Conservation (phyloP, 306 rosid genomes). For the Morella rubra region DNA sequence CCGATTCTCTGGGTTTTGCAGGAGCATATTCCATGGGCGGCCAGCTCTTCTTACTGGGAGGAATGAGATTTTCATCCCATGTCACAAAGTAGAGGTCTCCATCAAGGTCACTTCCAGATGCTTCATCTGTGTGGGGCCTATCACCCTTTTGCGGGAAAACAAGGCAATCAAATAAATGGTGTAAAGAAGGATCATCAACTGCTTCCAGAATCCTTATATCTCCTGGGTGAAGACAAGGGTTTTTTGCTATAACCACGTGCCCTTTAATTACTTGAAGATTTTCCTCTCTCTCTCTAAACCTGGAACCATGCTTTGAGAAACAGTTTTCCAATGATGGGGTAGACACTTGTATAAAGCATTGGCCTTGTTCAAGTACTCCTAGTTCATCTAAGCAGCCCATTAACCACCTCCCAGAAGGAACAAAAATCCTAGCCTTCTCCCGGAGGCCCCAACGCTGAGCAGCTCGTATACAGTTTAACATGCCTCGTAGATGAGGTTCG, state of each 20-base stretch:
- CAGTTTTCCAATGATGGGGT: conserved; percentile 67
- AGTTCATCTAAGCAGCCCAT: conserved; percentile 86
- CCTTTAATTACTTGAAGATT: conserved; percentile 60
- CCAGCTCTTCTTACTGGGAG: conserved; percentile 84
- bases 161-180: conserved; percentile 78
- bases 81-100: conserved; percentile 93
- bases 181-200: conserved; percentile 71
- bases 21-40: conserved; percentile 65
- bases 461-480: conserved; percentile 70
- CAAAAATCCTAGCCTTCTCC: conserved; percentile 85
- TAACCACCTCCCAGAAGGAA: conserved; percentile 78
- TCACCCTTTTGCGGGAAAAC: conserved; percentile 91
- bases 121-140: conserved; percentile 88
- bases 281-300: conserved; percentile 49
- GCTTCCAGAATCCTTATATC: conserved; percentile 84
- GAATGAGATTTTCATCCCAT: conserved; percentile 83
- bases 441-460: conserved; percentile 83
- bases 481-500: conserved; percentile 91
- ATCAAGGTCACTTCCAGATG: conserved; percentile 97
- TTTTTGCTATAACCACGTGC: conserved; percentile 69
- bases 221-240: conserved; percentile 96
- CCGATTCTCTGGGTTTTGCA: conserved; percentile 32
- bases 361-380: conserved; percentile 71
- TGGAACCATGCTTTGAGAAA: conserved; percentile 83
- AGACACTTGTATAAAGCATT: conserved; percentile 81